Evolutionary conservation across 805 yeast genomes (phyloP), one percentile per base, ranked within the genome.

Genomic region (Candida nanaspora): DNA sequence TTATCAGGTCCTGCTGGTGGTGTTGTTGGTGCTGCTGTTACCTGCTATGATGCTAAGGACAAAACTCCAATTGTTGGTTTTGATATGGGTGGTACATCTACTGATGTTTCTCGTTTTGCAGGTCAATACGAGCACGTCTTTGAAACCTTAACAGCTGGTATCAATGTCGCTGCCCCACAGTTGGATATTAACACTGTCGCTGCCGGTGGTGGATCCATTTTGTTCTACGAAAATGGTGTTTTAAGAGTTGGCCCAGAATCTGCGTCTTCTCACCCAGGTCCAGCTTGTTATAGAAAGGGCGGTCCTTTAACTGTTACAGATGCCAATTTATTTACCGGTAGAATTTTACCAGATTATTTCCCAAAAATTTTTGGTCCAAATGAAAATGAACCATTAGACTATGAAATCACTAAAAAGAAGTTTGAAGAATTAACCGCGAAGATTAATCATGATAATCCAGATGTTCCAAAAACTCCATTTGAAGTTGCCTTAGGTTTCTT

Each of bases 261-360:
- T 41, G 93, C 94, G 6, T 71, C 86, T 10, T 82, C 93, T 1
- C 87, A 85, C 51, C 95, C 95, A 4, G 94, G 94, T 4, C 93
- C 95, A 2, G 86, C 87, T 3, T 82, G 88, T 51, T 85, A 85
- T 60, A 67, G 88, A 41, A 85, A 84, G 50, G 82, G 82, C 13
- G 94, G 94, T n/a, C 89, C 87, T 1, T 60, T 85, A 43, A 84
- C 94, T 0, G 80, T 85, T 5, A 85, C 95, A 0, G 95, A 85
- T 61, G 95, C 95, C 4, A 85, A 85, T 49, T 61, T 85, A 44
- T 68, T 79, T 41, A 58, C 81, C 22, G 91, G 89, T 1, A 66
- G 93, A 40, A 66, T 85, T 26, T 62, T 80, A 4, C 85, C 87
- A 0, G 82, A 78, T 37, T 72, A 68, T 46, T 85, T 85, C 62